Percentiles rank a stretch among this genome's conserved stretches.
Evolutionary conservation across 1,139 yeast species (phyloP).

Genomic region (Meyerozyma sp.): DNA sequence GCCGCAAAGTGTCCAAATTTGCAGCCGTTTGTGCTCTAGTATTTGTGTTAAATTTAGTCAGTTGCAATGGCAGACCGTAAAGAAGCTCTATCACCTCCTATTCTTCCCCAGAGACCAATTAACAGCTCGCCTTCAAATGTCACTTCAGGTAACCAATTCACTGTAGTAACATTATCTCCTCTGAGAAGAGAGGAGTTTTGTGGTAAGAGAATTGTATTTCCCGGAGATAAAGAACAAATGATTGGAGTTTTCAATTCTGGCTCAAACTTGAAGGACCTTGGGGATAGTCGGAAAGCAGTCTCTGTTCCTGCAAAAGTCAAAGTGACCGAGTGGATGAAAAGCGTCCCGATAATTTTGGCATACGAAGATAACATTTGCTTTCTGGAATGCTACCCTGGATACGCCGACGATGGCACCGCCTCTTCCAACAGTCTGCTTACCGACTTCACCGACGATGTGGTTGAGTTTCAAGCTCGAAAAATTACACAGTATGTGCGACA

Average conservation of each 20-base stretch:
- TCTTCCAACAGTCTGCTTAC: constrained; percentile 7
- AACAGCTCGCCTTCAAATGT: neutral
- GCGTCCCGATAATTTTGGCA: constrained; percentile 40
- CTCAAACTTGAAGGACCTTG: neutral
- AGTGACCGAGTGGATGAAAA: constrained; percentile 54
- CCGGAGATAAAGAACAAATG: neutral
- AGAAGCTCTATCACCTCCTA: neutral
- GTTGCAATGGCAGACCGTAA: neutral
- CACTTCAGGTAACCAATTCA: neutral
- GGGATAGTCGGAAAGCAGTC: constrained; percentile 30
- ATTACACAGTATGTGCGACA: constrained; percentile 42
- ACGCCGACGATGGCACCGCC: constrained; percentile 19
- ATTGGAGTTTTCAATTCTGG: neutral
- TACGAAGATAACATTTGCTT: constrained; percentile 16
- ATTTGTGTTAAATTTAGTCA: neutral
- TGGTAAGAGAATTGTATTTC: neutral
- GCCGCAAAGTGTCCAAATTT: neutral
- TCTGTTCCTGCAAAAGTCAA: constrained; percentile 62
- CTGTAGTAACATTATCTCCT: neutral
- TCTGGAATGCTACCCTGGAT: constrained; percentile 43
- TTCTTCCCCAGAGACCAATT: neutral
- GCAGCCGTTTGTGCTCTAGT: neutral
- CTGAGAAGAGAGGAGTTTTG: neutral
- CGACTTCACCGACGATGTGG: constrained; percentile 23
- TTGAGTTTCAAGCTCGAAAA: constrained; percentile 48